These are phyloP conservation scores for Cymbopogon flexuosus DNA, from an alignment of 202 grass and related monocot genomes.

Conservation along the genomic window DNA sequence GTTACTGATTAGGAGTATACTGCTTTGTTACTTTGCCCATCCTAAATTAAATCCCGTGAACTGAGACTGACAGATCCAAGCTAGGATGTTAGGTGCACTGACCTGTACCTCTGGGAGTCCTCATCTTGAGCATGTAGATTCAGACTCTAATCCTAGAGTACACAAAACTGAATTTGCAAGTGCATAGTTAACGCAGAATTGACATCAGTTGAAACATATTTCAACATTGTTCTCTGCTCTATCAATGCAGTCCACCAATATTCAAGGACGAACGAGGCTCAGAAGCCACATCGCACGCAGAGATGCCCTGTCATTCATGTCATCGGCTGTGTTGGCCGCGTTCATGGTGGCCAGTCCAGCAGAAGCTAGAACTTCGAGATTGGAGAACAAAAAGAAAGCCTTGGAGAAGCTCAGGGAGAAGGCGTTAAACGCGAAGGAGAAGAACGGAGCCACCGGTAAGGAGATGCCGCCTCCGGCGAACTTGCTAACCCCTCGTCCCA, in stretches of 20 bases:
- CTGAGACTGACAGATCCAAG: neutral
- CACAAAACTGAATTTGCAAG: neutral
- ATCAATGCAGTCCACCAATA: conserved; percentile 11
- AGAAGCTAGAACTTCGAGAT: conserved; percentile 46
- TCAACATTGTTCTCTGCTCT: neutral
- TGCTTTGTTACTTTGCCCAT: too few relatives aligned
- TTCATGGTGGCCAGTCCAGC: conserved; percentile 27
- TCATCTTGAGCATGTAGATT: neutral
- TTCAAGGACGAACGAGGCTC: conserved; percentile 14
- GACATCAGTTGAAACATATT: neutral
- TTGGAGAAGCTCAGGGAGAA: conserved; percentile 65
- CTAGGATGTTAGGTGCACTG: neutral
- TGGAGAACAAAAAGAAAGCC: conserved; percentile 63
- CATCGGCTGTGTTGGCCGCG: conserved; percentile 33
- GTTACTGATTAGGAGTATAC: too few relatives aligned
- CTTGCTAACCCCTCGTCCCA: conserved; percentile 24
- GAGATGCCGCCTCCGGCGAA: conserved; percentile 31
- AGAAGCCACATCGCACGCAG: conserved; percentile 44
- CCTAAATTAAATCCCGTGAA: neutral
- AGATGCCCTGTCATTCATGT: conserved; percentile 49
- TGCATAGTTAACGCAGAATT: neutral
- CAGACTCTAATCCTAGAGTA: too few relatives aligned
- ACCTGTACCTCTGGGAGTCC: neutral
- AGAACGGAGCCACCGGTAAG: conserved; percentile 5
- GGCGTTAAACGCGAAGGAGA: conserved; percentile 29